Evolutionary conservation across 225 moss, liverwort and hornwort genomes (phyloP).

Genomic region (Neckera pumila): DNA sequence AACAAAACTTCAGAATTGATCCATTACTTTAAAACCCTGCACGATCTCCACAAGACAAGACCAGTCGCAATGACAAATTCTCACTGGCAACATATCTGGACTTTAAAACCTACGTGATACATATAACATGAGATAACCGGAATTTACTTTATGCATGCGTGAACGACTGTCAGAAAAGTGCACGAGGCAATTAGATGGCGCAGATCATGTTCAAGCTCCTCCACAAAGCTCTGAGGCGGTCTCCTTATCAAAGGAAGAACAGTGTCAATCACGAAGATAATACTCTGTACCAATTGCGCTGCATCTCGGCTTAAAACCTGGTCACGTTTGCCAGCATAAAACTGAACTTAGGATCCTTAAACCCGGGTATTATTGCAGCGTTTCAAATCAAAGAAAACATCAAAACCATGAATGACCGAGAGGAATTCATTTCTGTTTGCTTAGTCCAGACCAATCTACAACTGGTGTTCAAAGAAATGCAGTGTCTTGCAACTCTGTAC

Average conservation of each 20-base stretch:
- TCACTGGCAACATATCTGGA: background rate
- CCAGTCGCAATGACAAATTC: background rate
- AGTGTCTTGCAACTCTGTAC: background rate
- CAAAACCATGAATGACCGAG: background rate
- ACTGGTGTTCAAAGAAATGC: background rate
- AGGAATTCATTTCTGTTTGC: background rate
- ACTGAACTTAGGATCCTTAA: background rate
- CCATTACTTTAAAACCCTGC: background rate
- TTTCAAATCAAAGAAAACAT: background rate
- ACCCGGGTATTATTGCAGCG: background rate
- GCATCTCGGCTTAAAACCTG: slow-evolving; percentile 76
- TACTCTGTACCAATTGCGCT: slow-evolving; percentile 90
- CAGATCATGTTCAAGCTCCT: slow-evolving; percentile 89
- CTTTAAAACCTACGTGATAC: background rate
- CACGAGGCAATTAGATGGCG: slow-evolving; percentile 72
- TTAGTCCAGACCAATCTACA: background rate
- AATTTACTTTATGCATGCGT: slow-evolving; percentile 85
- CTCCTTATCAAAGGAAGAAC: slow-evolving; percentile 83
- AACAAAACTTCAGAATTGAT: background rate
- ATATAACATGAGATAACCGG: background rate
- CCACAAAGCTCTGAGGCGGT: slow-evolving; percentile 83
- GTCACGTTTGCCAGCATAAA: slow-evolving; percentile 7
- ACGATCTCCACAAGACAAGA: background rate
- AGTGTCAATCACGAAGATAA: slow-evolving; percentile 89
- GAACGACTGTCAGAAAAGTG: slow-evolving; percentile 83